Conservation (phyloP, 163 green algal species). For the Volvox carteri region DNA sequence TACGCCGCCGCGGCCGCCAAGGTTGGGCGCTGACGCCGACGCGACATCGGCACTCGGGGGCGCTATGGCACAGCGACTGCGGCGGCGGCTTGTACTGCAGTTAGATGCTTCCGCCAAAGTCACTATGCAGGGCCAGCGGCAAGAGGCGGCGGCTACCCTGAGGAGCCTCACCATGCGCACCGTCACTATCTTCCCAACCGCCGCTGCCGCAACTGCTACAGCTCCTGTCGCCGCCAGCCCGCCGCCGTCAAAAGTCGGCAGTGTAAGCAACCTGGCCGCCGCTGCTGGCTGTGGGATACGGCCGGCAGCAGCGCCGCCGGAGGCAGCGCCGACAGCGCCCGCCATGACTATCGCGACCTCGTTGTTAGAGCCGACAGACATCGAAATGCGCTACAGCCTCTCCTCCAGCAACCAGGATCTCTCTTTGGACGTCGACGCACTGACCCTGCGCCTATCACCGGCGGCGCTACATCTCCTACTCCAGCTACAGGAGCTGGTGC, state of each 20-base stretch:
- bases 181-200: slow-evolving; percentile 51
- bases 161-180: slow-evolving; percentile 76
- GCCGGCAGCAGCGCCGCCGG: not conserved
- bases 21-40: not conserved
- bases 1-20: not conserved
- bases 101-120: slow-evolving; percentile 60
- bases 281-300: not conserved
- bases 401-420: slow-evolving; percentile 63
- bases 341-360: slow-evolving; percentile 58
- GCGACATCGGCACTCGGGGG: not conserved
- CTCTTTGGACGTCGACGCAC: slow-evolving; percentile 66
- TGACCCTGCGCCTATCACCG: slow-evolving; percentile 83
- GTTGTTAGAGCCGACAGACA: slow-evolving; percentile 84
- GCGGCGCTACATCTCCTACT: slow-evolving; percentile 81
- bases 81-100: slow-evolving; percentile 66
- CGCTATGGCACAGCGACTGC: slow-evolving; percentile 35
- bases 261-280: not conserved
- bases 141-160: slow-evolving; percentile 65
- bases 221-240: not conserved
- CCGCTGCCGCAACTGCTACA: not conserved
- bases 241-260: not conserved
- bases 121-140: slow-evolving; percentile 13
- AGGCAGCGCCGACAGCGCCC: not conserved
- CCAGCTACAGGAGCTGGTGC: slow-evolving; percentile 67
- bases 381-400: slow-evolving; percentile 69